phyloP scores from a whole-genome alignment of 108 stramenopile species.

The Discostella pseudostelligera region DNA sequence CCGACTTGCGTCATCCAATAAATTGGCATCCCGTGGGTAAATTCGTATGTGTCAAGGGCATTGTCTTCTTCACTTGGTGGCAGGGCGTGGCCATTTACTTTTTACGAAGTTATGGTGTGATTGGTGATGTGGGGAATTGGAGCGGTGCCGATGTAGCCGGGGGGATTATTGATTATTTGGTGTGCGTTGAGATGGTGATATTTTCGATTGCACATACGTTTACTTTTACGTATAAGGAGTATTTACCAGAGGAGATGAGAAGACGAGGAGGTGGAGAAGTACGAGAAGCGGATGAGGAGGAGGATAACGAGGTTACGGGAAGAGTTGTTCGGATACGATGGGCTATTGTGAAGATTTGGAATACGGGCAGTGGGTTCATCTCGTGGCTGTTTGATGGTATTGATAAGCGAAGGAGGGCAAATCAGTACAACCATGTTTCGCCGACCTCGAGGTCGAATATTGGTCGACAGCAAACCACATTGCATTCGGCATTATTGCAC shows the following conservation, averaged over 20 bases:
- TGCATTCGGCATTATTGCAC: constrained; percentile 7
- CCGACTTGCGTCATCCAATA: constrained; percentile 75
- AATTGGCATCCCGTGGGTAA: constrained; percentile 93
- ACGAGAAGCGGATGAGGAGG: not conserved
- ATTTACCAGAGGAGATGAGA: constrained; percentile 59
- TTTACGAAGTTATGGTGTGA: constrained; percentile 65
- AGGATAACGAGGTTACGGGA: constrained; percentile 7
- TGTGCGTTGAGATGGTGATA: constrained; percentile 93
- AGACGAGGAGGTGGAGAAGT: constrained; percentile 7
- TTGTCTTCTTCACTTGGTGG: constrained; percentile 98
- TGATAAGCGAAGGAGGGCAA: constrained; percentile 20
- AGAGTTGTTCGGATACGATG: not conserved
- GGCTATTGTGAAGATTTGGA: too few species aligned
- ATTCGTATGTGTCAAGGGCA: constrained; percentile 94
- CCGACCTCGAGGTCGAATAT: not conserved
- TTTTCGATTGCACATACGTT: constrained; percentile 90
- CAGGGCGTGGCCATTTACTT: constrained; percentile 89
- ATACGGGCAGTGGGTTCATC: not conserved
- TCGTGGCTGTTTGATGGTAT: constrained; percentile 28
- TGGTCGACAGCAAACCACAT: not conserved
- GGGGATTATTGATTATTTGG: constrained; percentile 90
- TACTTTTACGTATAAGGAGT: constrained; percentile 92
- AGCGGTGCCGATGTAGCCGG: constrained; percentile 88
- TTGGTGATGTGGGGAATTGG: constrained; percentile 79
- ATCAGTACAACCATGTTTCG: not conserved